These are phyloP conservation scores for Erythrobasidium yunnanense DNA, from an alignment of 768 basidiomycete genomes.

Conservation along the genomic window DNA sequence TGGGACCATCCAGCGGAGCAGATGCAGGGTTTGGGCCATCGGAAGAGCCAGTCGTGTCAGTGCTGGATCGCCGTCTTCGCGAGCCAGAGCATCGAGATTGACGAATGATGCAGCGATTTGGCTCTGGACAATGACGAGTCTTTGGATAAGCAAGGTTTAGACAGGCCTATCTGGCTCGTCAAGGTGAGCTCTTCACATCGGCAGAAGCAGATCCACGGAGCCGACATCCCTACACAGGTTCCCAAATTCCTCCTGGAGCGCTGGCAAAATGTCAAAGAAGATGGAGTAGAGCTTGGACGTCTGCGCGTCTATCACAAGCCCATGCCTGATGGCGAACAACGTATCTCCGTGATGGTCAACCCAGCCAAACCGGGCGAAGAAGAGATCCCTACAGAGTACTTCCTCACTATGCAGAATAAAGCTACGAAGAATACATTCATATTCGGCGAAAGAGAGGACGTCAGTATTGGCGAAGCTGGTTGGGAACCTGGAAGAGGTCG, in stretches of 20 bases:
- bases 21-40: conserved; percentile 12
- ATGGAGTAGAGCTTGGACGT: conserved; percentile 70
- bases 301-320: conserved; percentile 61
- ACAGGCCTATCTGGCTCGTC: conserved; percentile 71
- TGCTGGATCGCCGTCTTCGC: too few relatives aligned
- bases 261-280: conserved; percentile 65
- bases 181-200: conserved; percentile 50
- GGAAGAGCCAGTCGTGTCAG: background rate
- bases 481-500: conserved; percentile 7
- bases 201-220: background rate
- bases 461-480: conserved; percentile 21
- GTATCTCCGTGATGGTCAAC: conserved; percentile 20
- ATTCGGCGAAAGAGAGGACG: conserved; percentile 70
- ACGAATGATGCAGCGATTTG: conserved; percentile 1
- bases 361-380: conserved; percentile 29
- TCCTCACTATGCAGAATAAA: conserved; percentile 77
- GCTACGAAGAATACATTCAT: conserved; percentile 60
- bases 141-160: conserved; percentile 64
- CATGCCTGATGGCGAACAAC: conserved; percentile 37
- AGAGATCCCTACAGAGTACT: conserved; percentile 57
- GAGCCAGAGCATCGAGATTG: background rate
- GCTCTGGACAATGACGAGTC: conserved; percentile 52
- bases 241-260: conserved; percentile 75
- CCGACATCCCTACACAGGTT: conserved; percentile 48
- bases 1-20: background rate